A percentile compares a stretch with the other conserved stretches of the same genome.
phyloP scores from a whole-genome alignment of 2,329 filamentous ascomycete genomes.

The Hypomyces rosellus region DNA sequence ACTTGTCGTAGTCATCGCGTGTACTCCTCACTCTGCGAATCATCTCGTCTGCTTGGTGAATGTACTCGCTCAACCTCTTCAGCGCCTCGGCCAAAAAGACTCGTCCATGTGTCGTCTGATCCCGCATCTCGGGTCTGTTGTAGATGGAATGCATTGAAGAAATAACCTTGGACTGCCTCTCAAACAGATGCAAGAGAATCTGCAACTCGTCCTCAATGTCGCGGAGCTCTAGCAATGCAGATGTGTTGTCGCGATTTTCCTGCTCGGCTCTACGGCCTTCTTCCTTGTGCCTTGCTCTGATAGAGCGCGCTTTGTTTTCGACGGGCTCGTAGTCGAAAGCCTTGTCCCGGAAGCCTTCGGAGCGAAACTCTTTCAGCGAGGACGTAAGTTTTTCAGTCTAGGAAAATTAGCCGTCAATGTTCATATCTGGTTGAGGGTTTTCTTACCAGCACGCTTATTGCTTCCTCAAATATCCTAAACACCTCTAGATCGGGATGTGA shows the following conservation, averaged over 20 bases:
- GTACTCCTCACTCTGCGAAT: conserved; percentile 49
- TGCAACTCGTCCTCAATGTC: conserved; percentile 59
- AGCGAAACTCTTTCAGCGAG: conserved; percentile 56
- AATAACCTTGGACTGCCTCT: conserved; percentile 48
- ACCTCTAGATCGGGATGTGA: conserved; percentile 57
- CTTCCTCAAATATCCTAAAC: conserved; percentile 60
- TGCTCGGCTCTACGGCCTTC: conserved; percentile 42
- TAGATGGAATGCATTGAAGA: conserved; percentile 41
- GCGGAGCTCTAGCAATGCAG: conserved; percentile 54
- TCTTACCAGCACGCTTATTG: conserved; percentile 54
- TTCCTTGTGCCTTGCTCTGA: conserved; percentile 32
- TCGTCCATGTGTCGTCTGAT: conserved; percentile 39
- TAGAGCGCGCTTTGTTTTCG: conserved; percentile 35
- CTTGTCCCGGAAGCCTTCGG: conserved; percentile 47
- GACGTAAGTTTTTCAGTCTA: conserved; percentile 57
- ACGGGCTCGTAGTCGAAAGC: conserved; percentile 33
- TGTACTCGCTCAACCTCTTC: conserved; percentile 48
- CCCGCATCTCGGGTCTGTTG: conserved; percentile 33
- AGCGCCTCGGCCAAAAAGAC: conserved; percentile 48
- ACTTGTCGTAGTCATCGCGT: conserved; percentile 57
- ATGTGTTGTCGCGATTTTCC: conserved; percentile 57
- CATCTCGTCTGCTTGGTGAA: conserved; percentile 50
- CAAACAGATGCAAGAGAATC: conserved; percentile 50
- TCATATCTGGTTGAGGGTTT: neutral
- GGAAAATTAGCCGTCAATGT: neutral